Evolutionary conservation across 768 basidiomycete genomes (phyloP), one percentile per base, ranked within the genome.

Genomic region (Boletales sp.): DNA sequence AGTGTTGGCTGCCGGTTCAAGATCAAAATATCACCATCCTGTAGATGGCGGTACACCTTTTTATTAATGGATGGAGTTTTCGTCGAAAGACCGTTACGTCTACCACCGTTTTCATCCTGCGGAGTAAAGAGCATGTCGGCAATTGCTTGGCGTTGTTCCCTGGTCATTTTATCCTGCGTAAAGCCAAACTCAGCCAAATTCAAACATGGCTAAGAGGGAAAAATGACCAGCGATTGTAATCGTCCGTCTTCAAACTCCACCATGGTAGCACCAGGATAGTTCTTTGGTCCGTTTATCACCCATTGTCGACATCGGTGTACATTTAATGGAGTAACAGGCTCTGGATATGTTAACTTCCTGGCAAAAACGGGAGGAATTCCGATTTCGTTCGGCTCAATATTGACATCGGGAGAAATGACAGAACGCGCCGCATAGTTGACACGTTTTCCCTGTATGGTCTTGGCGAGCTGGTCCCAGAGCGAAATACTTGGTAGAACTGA

Each of bases 361-460:
- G 97, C 97, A 66, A 99, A 99, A 43, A 98, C 89, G 29, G 97
- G 97, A 7, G 97, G 97, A 24, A 99, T 83, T 36, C 97, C 97
- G 48, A 99, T 99, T 69, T 99, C 97, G 66, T 91, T 94, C 29
- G 97, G 91, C 69, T 99, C 97, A 57, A 99, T 98, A 69, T 98
- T 98, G 60, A 97, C 90, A 64, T 99, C 97, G 11, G 97, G 97
- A 15, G 97, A 99, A 57, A 99, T 99, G 64, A 99, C 97, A n/a
- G 97, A 99, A 55, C 97, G 94, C 18, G 97, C 97, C 37, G 97
- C 94, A 67, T 95, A 97, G 69, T 99, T 98, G 53, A 99, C 97
- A 63, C 97, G 94, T 76, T 99, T 99, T 10, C 97, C 97, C 94
- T 97, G 50, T 29, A 43, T 39, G 7, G 21, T 35, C 15, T 36